Percentiles rank a stretch among this genome's conserved stretches.
phyloP scores from a whole-genome alignment of 2,329 filamentous ascomycete species.

The Phyllachora maydis region DNA sequence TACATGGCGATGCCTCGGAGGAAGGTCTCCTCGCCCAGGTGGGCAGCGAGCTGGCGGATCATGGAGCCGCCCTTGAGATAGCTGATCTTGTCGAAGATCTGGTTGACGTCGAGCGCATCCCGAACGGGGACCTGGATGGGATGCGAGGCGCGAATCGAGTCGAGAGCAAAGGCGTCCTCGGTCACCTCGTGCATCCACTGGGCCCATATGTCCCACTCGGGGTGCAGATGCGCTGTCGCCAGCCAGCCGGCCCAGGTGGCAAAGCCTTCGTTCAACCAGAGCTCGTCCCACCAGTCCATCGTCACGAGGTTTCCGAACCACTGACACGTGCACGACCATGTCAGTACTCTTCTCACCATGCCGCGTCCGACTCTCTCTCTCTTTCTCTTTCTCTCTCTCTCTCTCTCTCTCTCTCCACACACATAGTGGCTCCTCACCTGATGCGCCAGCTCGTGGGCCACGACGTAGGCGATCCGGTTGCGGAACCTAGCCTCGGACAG shows the following conservation, averaged over 20 bases:
- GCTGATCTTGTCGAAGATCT: conserved; percentile 94
- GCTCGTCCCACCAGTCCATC: conserved; percentile 96
- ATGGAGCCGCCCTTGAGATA: conserved; percentile 94
- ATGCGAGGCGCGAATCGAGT: conserved; percentile 79
- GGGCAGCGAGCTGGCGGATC: conserved; percentile 85
- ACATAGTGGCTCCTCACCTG: too few relatives aligned
- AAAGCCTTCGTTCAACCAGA: conserved; percentile 96
- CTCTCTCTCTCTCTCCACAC: too few relatives aligned
- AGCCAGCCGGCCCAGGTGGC: conserved; percentile 98
- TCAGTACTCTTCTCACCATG: too few relatives aligned
- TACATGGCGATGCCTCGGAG: conserved; percentile 79
- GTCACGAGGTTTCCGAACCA: conserved; percentile 97
- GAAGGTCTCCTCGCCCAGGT: conserved; percentile 76
- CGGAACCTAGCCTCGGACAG: conserved; percentile 79
- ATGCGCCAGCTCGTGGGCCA: conserved; percentile 94
- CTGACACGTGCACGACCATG: too few relatives aligned
- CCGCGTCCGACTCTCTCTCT: too few relatives aligned
- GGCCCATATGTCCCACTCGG: conserved; percentile 94
- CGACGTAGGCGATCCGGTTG: conserved; percentile 88
- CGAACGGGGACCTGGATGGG: conserved; percentile 90
- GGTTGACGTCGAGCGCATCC: conserved; percentile 88
- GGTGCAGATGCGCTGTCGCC: conserved; percentile 76
- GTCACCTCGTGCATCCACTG: conserved; percentile 93
- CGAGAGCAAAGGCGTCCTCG: conserved; percentile 77
- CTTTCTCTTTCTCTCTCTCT: too few relatives aligned